phyloP scores from a whole-genome alignment of 805 yeast genomes.

The Ogataea ganodermae region DNA sequence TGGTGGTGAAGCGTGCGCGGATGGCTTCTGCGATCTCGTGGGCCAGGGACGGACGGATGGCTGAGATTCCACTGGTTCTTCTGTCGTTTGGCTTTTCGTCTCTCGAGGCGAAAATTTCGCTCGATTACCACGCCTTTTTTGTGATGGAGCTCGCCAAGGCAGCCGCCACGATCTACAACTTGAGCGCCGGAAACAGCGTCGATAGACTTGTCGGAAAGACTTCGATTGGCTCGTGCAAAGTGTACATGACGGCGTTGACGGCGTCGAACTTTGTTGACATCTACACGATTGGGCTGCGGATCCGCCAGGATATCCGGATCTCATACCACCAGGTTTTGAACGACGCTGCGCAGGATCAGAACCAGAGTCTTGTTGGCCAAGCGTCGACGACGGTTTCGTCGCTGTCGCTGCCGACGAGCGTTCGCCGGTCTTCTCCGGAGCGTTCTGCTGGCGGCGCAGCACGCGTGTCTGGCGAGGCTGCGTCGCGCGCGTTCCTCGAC shows the following conservation, averaged over 20 bases:
- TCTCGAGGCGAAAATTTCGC: slow-evolving; percentile 61
- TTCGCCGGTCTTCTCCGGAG: not conserved
- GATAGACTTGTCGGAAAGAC: slow-evolving; percentile 62
- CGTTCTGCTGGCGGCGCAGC: not conserved
- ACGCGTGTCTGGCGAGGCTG: slow-evolving; percentile 10
- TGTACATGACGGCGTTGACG: slow-evolving; percentile 79
- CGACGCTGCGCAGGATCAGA: slow-evolving; percentile 46
- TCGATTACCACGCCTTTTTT: slow-evolving; percentile 85
- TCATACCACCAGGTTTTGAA: slow-evolving; percentile 76
- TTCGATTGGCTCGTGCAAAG: slow-evolving; percentile 51
- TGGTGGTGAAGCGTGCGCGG: slow-evolving; percentile 51
- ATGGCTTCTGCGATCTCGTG: slow-evolving; percentile 72
- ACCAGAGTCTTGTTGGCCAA: not conserved
- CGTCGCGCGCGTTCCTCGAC: slow-evolving; percentile 22
- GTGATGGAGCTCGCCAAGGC: slow-evolving; percentile 54
- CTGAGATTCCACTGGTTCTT: slow-evolving; percentile 67
- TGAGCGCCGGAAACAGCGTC: slow-evolving; percentile 51
- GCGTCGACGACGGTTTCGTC: not conserved
- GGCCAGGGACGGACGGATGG: slow-evolving; percentile 47
- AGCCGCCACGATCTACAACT: slow-evolving; percentile 65
- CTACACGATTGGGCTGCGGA: slow-evolving; percentile 64
- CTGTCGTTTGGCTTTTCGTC: slow-evolving; percentile 57
- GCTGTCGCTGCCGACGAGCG: not conserved
- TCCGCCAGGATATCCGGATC: slow-evolving; percentile 68
- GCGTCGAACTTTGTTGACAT: slow-evolving; percentile 84